phyloP scores from a whole-genome alignment of 2,329 filamentous ascomycete genomes.

The Penicillium sp. region DNA sequence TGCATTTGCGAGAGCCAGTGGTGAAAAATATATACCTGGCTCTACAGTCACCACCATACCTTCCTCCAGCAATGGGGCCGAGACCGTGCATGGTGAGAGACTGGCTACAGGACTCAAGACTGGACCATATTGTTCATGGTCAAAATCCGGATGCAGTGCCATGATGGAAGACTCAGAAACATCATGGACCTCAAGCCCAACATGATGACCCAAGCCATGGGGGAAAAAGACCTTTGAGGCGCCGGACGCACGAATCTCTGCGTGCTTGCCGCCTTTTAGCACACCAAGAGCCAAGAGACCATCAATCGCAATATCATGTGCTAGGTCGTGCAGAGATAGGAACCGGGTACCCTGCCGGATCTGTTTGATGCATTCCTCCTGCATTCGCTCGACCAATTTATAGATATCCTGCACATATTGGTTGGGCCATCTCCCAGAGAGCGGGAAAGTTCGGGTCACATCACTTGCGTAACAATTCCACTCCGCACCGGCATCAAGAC shows the following conservation, averaged over 20 bases:
- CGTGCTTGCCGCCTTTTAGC: conserved; percentile 64
- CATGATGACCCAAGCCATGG: conserved; percentile 63
- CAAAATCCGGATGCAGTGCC: conserved; percentile 23
- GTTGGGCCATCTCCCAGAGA: conserved; percentile 65
- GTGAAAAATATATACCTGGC: conserved; percentile 55
- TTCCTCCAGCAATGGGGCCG: conserved; percentile 48
- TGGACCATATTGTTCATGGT: conserved; percentile 18
- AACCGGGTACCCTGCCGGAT: conserved; percentile 76
- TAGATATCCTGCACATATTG: conserved; percentile 75
- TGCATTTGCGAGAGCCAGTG: conserved; percentile 41
- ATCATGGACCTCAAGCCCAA: conserved; percentile 51
- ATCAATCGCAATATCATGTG: conserved; percentile 80
- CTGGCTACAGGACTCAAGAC: conserved; percentile 18
- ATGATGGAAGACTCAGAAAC: conserved; percentile 44
- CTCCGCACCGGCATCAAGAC: conserved; percentile 83
- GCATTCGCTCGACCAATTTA: conserved; percentile 84
- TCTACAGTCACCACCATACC: conserved; percentile 63
- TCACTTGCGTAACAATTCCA: conserved; percentile 74
- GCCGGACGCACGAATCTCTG: conserved; percentile 47
- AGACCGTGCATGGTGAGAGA: conserved; percentile 37
- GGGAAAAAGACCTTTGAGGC: conserved; percentile 47
- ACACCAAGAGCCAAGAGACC: conserved; percentile 78
- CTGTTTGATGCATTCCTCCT: conserved; percentile 72
- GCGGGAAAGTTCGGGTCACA: conserved; percentile 85
- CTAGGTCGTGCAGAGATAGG: conserved; percentile 79